These are phyloP conservation scores for Neonectria magnoliae DNA, from an alignment of 2,329 filamentous ascomycete species.

Conservation along the genomic window DNA sequence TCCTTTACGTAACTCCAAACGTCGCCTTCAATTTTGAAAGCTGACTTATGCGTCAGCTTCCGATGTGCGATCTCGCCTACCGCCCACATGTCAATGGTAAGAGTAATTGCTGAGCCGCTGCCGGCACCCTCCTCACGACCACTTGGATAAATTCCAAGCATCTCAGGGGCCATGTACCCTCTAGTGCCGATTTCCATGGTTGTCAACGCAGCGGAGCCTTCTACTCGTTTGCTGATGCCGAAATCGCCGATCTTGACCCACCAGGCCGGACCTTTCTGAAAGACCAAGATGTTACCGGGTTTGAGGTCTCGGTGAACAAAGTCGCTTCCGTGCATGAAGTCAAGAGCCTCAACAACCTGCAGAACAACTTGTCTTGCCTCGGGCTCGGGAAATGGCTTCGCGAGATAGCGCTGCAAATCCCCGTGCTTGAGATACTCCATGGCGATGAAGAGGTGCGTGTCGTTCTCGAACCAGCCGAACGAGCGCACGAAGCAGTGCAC, in stretches of 20 bases:
- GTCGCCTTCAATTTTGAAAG: background rate
- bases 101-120: background rate
- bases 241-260: slow-evolving; percentile 17
- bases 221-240: slow-evolving; percentile 3
- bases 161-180: slow-evolving; percentile 1
- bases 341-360: slow-evolving; percentile 12
- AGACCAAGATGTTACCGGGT: slow-evolving; percentile 7
- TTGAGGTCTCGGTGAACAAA: slow-evolving; percentile 20
- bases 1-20: background rate
- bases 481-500: slow-evolving; percentile 7
- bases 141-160: background rate
- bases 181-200: background rate
- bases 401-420: slow-evolving; percentile 14
- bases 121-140: background rate
- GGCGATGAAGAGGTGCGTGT: slow-evolving; percentile 1
- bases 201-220: background rate
- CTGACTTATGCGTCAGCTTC: background rate
- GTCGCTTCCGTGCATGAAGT: slow-evolving; percentile 16
- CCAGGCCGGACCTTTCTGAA: background rate
- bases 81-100: slow-evolving; percentile 34
- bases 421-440: slow-evolving; percentile 11
- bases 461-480: slow-evolving; percentile 5
- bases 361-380: background rate
- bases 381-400: slow-evolving; percentile 3
- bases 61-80: slow-evolving; percentile 49